phyloP scores from a whole-genome alignment of 176 grass and related monocot species.

The Hordeum marinum region DNA sequence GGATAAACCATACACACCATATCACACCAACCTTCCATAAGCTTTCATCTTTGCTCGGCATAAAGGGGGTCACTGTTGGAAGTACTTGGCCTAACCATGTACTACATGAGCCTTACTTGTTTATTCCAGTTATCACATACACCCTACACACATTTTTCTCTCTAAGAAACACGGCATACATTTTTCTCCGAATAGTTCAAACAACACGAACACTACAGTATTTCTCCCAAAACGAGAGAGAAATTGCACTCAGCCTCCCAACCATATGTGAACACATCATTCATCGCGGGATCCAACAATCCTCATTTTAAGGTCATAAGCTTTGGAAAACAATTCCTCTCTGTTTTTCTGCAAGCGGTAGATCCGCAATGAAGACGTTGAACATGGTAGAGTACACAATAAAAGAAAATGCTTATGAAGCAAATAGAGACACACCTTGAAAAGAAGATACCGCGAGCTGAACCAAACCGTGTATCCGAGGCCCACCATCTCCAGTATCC shows the following conservation, averaged over 20 bases:
- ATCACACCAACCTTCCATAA: too few species aligned
- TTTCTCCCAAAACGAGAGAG: not conserved
- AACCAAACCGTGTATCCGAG: constrained; percentile 58
- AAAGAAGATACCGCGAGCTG: constrained; percentile 48
- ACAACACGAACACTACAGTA: not conserved
- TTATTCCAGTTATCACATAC: too few species aligned
- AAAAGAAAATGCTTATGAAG: not conserved
- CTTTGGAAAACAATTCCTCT: constrained; percentile 53
- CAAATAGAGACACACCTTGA: constrained; percentile 31
- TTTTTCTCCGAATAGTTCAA: not conserved
- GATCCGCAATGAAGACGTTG: not conserved
- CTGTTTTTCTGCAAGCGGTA: constrained; percentile 45
- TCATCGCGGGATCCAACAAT: constrained; percentile 37
- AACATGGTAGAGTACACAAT: not conserved
- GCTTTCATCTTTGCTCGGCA: too few species aligned
- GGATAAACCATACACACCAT: too few species aligned
- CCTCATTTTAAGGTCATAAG: constrained; percentile 44
- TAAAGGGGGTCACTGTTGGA: too few species aligned
- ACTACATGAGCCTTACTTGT: too few species aligned
- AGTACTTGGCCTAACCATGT: too few species aligned
- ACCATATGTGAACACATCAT: constrained; percentile 11
- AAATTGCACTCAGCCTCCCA: not conserved
- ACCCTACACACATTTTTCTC: too few species aligned
- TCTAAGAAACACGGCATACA: too few species aligned
- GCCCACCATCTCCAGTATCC: constrained; percentile 50